Conservation (phyloP, 345 rosid species). For the Linum lewisii region DNA sequence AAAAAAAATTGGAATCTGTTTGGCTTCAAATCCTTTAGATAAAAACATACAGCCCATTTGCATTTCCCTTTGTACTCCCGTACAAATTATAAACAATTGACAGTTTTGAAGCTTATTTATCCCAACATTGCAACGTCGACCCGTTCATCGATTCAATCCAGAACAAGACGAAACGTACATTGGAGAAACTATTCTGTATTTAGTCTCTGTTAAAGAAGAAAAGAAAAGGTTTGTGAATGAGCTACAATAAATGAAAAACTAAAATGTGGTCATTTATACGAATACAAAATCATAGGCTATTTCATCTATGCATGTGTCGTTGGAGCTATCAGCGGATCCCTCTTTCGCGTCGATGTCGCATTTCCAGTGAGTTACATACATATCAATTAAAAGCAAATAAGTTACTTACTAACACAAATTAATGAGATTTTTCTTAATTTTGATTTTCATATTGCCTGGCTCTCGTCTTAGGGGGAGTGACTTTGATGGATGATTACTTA, state of each 20-base stretch:
- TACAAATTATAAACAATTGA: too few species aligned
- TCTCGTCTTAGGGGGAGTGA: conserved; percentile 21
- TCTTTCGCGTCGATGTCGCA: conserved; percentile 25
- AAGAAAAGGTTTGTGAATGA: background rate
- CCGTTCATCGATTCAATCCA: too few species aligned
- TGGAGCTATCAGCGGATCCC: conserved; percentile 23
- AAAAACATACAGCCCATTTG: too few species aligned
- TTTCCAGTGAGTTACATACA: conserved; percentile 9
- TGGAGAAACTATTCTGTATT: too few species aligned
- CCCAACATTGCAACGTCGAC: too few species aligned
- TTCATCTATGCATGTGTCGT: conserved; percentile 14
- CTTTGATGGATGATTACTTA: conserved; percentile 22
- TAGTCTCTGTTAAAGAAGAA: too few species aligned
- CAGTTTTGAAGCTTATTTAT: too few species aligned
- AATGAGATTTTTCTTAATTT: too few species aligned
- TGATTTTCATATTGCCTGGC: background rate
- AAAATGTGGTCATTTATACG: background rate
- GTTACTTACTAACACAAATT: too few species aligned
- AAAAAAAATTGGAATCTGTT: too few species aligned
- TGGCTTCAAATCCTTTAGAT: too few species aligned
- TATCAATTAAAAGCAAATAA: background rate
- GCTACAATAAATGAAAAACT: background rate
- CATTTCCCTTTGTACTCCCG: too few species aligned
- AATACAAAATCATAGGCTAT: background rate
- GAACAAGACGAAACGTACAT: background rate